Evolutionary conservation across 2,329 filamentous ascomycete species (phyloP), one percentile per base, ranked within the genome.

Genomic region (Hypoxylon sp.): DNA sequence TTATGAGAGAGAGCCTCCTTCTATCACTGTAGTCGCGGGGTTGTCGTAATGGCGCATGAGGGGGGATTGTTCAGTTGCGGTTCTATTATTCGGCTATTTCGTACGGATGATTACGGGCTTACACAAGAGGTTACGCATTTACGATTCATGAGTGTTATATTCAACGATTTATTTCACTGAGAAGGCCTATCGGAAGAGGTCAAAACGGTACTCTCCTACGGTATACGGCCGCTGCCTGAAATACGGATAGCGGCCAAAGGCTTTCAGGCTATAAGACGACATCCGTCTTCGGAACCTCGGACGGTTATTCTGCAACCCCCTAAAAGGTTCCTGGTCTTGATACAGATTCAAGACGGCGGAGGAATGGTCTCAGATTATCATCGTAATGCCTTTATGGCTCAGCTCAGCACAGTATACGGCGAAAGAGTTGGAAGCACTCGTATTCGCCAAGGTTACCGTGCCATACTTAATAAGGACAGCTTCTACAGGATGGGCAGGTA

Each of bases 141-240:
- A 75, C 64, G 74, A 75, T 73, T 76, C 64, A 75, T 66, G 74
- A 74, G 71, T 66, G 65, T 63, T 64, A 69, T 71, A 62, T 70
- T 56, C 57, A 64, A 68, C 68, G 68, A 73, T 70, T 70, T 59
- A 66, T 71, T 73, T 67, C 54, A 27, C 63, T 69, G 62, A 59
- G 62, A 66, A 35, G 59, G 61, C 46, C 61, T 59, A 60, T 66
- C 62, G 63, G 68, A 70, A 71, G 71, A 74, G 71, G 74, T 74
- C 59, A 71, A 65, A 74, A 74, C 73, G 64, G 74, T 66, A 74
- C 73, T 73, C 72, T 72, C 66, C 63, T 50, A 64, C 62, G 62
- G 68, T 51, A 69, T 66, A 58, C 35, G 61, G 50, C 67, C 65
- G 64, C 62, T 61, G 60, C 61, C 64, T 67, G 54, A 66, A 53